phyloP scores from a whole-genome alignment of 345 rosid species.

The Arabidopsis arenosa region DNA sequence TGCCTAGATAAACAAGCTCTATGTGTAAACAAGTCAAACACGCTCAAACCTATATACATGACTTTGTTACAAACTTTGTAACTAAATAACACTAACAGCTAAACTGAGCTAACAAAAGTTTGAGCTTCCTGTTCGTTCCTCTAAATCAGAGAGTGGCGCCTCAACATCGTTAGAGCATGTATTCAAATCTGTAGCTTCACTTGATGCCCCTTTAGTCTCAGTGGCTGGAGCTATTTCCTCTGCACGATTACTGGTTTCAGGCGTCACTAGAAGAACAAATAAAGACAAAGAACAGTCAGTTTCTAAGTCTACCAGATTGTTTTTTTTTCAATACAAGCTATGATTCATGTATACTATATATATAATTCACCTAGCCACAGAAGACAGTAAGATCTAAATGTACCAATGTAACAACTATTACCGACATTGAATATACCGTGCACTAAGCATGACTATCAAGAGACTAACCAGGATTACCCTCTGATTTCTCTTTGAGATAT shows the following conservation, averaged over 20 bases:
- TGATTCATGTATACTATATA: neutral
- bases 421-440: neutral
- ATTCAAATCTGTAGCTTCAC: neutral
- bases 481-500: constrained; percentile 2
- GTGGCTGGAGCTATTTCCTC: neutral
- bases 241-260: neutral
- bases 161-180: neutral
- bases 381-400: neutral
- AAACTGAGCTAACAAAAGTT: neutral
- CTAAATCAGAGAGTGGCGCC: neutral
- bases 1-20: neutral
- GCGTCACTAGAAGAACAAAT: neutral
- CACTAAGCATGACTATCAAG: neutral
- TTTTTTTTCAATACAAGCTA: neutral
- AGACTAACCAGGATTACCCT: constrained; percentile 5
- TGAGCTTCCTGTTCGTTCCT: neutral
- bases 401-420: neutral
- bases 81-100: neutral
- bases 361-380: neutral
- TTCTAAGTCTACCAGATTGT: neutral
- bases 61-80: neutral
- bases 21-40: neutral
- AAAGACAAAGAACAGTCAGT: neutral
- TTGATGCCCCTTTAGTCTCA: neutral
- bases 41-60: neutral